Conservation (phyloP, 306 rosid species). For the Medicago lupulina region DNA sequence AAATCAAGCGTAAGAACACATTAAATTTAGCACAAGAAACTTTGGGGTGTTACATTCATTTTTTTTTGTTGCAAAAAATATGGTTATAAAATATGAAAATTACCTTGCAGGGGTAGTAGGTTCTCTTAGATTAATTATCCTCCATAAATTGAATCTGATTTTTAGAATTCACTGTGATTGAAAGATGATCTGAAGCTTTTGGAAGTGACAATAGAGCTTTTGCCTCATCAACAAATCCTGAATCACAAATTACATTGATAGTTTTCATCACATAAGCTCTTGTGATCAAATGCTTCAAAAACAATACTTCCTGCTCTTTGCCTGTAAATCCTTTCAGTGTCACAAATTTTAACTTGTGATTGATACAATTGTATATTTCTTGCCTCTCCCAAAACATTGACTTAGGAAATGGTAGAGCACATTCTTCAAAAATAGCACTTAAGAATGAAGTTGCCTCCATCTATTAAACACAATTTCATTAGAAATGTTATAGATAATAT, state of each 20-base stretch:
- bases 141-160: neutral
- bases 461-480: conserved; percentile 6
- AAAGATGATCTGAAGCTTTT: conserved; percentile 21
- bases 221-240: neutral
- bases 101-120: neutral
- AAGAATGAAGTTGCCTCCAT: neutral
- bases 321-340: conserved; percentile 17
- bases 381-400: conserved; percentile 28
- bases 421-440: neutral
- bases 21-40: neutral
- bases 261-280: neutral
- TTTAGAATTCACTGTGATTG: neutral
- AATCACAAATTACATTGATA: conserved; percentile 2
- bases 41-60: neutral
- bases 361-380: conserved; percentile 19
- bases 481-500: neutral
- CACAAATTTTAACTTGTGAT: conserved; percentile 24
- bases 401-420: neutral
- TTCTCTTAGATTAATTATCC: neutral
- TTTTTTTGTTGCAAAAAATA: too few relatives aligned
- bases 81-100: neutral
- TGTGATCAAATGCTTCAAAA: conserved; percentile 37
- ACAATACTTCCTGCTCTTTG: conserved; percentile 31
- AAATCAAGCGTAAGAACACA: neutral
- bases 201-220: neutral